phyloP scores from a whole-genome alignment of 306 rosid species.

The Malus asiatica region DNA sequence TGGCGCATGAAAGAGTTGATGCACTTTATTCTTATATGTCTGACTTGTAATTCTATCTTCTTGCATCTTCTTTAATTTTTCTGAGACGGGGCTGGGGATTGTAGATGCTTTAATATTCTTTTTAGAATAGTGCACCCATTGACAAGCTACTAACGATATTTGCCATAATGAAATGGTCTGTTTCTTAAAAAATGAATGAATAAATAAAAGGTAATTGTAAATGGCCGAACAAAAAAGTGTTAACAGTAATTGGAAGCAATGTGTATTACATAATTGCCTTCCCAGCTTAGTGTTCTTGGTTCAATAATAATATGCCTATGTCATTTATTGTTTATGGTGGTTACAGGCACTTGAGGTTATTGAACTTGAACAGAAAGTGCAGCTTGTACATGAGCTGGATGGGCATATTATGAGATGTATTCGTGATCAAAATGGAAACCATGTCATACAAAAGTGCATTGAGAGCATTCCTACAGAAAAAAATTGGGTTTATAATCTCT shows the following conservation, averaged over 20 bases:
- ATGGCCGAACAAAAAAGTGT: not conserved
- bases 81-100: not conserved
- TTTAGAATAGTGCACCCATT: not conserved
- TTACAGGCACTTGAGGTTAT: constrained; percentile 54
- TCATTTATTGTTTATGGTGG: not conserved
- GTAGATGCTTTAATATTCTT: not conserved
- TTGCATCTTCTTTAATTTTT: not conserved
- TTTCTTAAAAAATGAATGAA: too few relatives aligned
- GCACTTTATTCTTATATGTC: not conserved
- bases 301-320: not conserved
- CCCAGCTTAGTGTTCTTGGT: not conserved
- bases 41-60: not conserved
- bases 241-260: not conserved
- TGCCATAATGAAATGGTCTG: not conserved
- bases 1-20: not conserved
- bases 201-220: not conserved
- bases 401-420: constrained; percentile 63
- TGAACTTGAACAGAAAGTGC: constrained; percentile 49
- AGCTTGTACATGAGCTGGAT: constrained; percentile 53
- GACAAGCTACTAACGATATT: not conserved
- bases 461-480: constrained; percentile 50
- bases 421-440: constrained; percentile 73
- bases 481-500: constrained; percentile 48
- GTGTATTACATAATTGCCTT: not conserved
- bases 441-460: constrained; percentile 67